A percentile compares a stretch with the other conserved stretches of the same genome.
These are phyloP conservation scores for Saprolegnia parasitica DNA, from an alignment of 352 stramenopile species.

Conservation along the genomic window DNA sequence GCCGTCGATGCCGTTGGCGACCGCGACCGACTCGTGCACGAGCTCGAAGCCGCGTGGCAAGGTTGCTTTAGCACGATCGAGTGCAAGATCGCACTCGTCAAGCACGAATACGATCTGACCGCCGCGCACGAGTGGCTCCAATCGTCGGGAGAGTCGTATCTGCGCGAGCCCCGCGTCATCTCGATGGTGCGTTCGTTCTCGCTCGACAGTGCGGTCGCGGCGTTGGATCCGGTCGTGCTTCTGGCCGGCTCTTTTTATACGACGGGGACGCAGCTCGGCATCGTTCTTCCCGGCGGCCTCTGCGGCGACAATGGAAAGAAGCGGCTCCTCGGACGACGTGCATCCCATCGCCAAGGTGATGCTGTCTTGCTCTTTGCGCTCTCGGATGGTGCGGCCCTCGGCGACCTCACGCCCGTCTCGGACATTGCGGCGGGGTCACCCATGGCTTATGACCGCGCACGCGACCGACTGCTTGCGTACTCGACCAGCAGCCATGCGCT, in stretches of 20 bases:
- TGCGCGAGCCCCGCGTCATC: constrained; percentile 8
- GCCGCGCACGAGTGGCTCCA: constrained; percentile 47
- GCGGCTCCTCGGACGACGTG: constrained; percentile 28
- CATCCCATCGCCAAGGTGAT: constrained; percentile 38
- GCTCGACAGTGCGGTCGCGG: constrained; percentile 18
- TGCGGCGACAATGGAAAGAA: constrained; percentile 41
- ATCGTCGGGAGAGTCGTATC: background rate
- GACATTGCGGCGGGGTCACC: constrained; percentile 60
- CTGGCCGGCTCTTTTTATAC: constrained; percentile 69
- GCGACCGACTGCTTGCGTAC: constrained; percentile 56
- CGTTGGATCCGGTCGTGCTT: constrained; percentile 63
- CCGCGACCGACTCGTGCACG: constrained; percentile 32
- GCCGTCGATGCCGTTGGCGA: background rate
- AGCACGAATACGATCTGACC: constrained; percentile 41
- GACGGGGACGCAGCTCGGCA: constrained; percentile 50
- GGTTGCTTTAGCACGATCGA: constrained; percentile 56
- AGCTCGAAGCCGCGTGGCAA: constrained; percentile 52
- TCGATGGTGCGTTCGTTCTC: background rate
- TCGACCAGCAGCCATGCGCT: constrained; percentile 33
- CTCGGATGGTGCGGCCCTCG: constrained; percentile 36
- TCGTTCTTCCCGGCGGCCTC: constrained; percentile 59
- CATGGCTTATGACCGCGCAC: constrained; percentile 46
- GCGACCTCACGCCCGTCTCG: constrained; percentile 36
- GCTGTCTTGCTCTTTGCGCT: constrained; percentile 71
- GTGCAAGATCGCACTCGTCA: constrained; percentile 51